Evolutionary conservation across 139 green algal species (phyloP).

Genomic region (Micractinium conductrix): DNA sequence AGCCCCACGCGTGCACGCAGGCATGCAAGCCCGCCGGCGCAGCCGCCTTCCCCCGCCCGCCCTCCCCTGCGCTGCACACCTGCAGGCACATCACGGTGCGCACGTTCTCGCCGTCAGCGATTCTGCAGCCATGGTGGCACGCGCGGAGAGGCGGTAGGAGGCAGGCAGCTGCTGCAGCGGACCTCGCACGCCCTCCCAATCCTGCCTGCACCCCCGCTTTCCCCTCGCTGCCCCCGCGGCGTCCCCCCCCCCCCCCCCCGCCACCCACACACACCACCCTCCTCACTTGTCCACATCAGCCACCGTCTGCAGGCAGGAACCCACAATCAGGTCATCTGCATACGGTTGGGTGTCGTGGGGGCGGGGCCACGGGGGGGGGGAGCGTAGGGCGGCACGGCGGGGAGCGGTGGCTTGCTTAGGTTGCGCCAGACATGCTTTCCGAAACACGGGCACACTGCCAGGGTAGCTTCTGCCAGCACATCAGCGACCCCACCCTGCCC

Average conservation of each 20-base stretch:
- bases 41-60: too few species aligned
- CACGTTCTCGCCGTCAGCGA: slow-evolving; percentile 77
- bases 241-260: too few species aligned
- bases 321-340: slow-evolving; percentile 94
- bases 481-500: too few species aligned
- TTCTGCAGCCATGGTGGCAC: slow-evolving; percentile 27
- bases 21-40: neutral
- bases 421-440: too few species aligned
- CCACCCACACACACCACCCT: neutral
- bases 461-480: too few species aligned
- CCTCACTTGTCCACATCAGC: slow-evolving; percentile 74
- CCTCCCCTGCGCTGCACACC: slow-evolving; percentile 56
- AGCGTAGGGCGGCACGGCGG: too few species aligned
- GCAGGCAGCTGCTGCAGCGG: neutral
- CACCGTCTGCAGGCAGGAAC: slow-evolving; percentile 86
- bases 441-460: too few species aligned
- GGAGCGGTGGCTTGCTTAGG: too few species aligned
- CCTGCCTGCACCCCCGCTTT: neutral
- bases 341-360: too few species aligned
- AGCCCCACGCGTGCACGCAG: too few species aligned
- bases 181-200: neutral
- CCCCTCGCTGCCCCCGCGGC: neutral
- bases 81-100: slow-evolving; percentile 87
- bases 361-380: too few species aligned
- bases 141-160: neutral